Evolutionary conservation across 768 basidiomycete species (phyloP), one percentile per base, ranked within the genome.

Genomic region (Suillus subluteus): DNA sequence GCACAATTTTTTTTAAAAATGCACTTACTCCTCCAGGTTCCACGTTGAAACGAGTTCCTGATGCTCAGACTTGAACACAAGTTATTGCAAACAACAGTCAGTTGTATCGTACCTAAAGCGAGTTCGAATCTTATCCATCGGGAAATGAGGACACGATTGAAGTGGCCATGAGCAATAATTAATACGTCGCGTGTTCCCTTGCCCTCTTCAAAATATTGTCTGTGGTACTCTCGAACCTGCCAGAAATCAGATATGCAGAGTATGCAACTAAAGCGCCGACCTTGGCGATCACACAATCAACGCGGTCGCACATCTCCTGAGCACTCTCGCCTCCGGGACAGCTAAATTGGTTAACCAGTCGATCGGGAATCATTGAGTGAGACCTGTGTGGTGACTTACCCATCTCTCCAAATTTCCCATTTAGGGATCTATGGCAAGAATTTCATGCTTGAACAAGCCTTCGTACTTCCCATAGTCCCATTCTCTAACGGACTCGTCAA

Each of bases 401-500:
- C 95, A 72, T 96, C 91, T 48, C 76, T 83, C 94, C 94, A 97
- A 71, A 96, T 95, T n/a, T 75, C 72, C 95, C 95, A 98, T 41
- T 73, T 75, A 4, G 84, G 80, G 62, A n/a, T 80, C 84, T 65
- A 79, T 83, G 59, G 82, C 82, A 67, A 87, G 80, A 71, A 97
- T 97, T 71, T 97, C 92, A n/a, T 86, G 79, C n/a, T 89, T 81
- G 35, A 84, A 75, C 50, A 96, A 85, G 6, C 95, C 96, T 75
- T 97, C 96, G 73, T 93, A 98, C 9, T 92, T 87, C 12, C 96
- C 92, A 74, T 97, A 97, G 73, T 97, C 92, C 94, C 94, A 96
- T 75, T 96, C 95, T 52, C 88, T 82, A 32, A 82, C 89, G 30
- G 87, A 84, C 69, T 94, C 92, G 0, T 89, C 88, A 41, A 87